Evolutionary conservation across 179 eudicot species (phyloP).

Genomic region (Actinidia arguta): DNA sequence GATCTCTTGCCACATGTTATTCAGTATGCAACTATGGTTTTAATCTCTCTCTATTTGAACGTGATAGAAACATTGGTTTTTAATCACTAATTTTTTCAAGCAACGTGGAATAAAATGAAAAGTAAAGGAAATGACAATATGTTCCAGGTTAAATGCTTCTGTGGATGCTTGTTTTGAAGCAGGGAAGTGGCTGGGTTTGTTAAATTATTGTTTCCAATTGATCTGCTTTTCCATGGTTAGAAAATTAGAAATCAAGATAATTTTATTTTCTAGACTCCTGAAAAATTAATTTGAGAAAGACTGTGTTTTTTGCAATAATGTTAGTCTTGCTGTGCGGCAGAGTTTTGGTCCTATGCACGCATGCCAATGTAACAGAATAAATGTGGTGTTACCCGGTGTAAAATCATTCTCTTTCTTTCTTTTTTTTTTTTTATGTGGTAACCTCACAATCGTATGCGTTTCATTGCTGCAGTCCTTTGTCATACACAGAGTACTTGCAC

Average conservation of each 20-base stretch:
- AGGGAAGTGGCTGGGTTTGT: neutral
- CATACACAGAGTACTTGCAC: constrained; percentile 72
- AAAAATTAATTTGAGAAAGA: neutral
- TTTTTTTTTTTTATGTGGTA: constrained; percentile 4
- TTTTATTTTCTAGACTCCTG: neutral
- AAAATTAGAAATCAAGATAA: too few relatives aligned
- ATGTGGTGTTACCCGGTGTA: neutral
- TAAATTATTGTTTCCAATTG: neutral
- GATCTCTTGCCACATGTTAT: neutral
- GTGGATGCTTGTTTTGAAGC: neutral
- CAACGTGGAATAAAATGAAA: neutral
- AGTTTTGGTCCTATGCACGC: neutral
- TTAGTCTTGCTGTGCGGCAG: neutral
- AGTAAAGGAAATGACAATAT: neutral
- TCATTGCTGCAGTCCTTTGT: constrained; percentile 71
- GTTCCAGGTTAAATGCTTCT: neutral
- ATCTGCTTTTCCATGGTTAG: too few relatives aligned
- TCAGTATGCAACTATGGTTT: neutral
- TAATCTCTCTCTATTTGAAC: neutral
- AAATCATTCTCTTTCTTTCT: too few relatives aligned
- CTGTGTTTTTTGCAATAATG: constrained; percentile 1
- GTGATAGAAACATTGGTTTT: neutral
- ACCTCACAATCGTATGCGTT: constrained; percentile 8
- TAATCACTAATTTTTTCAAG: neutral
- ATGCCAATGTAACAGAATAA: neutral